Evolutionary conservation across 306 rosid genomes (phyloP), one percentile per base, ranked within the genome.

Genomic region (Vachellia collinsii): DNA sequence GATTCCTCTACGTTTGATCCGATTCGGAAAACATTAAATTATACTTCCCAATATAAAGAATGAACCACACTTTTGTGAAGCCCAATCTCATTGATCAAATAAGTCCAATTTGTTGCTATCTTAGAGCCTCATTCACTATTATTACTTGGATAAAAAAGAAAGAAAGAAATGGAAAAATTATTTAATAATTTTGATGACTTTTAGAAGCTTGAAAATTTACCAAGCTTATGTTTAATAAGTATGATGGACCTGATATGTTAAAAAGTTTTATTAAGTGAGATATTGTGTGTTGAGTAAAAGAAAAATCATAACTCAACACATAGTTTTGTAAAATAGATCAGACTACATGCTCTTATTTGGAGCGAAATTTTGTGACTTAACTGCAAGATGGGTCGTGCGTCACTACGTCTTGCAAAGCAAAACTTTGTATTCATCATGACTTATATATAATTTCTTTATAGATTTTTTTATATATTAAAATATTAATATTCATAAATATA

Each of bases 291-390:
- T 22, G 5, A 1, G 11, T 8, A 56, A 20, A 51, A 5, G 22
- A 19, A 51, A 50, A 51, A 50, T n/a, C 8, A 56, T 20, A 50
- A 56, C 20, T 8, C 12, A 16, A 56, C 20, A 20, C 12, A 16
- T 50, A n/a, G 6, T 48, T 38, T 67, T 58, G 50, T 74, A 74
- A 68, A 66, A 29, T 2, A 29, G 1, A 69, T 47, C 43, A 59
- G 78, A 81, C 37, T 83, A 10, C 41, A 78, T 68, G 14, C 22
- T 44, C 22, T 44, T 72, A 7, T 8, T 44, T 44, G 13, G 53
- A 6, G 6, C 20, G 13, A 44, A 44, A 22, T 44, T 22, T 44
- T 44, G 6, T 3, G n/a, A 69, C 10, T n/a, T 10, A 41, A 51
- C 22, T 51, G 16, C 9, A 14, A 4, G n/a, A 50, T 16, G 20